phyloP scores from a whole-genome alignment of 2,329 filamentous ascomycete species.

The Aspergillus sp. region DNA sequence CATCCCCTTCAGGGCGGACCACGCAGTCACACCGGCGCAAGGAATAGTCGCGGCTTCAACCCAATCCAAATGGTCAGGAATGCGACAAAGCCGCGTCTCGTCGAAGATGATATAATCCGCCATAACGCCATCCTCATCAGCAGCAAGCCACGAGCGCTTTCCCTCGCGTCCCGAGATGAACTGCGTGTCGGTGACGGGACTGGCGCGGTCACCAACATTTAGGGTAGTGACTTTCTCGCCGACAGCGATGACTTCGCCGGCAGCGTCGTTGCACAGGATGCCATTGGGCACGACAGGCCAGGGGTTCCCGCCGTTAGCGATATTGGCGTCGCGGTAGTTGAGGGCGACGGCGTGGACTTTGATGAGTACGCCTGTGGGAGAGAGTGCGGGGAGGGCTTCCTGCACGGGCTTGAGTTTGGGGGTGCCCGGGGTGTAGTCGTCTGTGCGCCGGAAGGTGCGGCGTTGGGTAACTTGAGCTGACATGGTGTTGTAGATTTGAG shows the following conservation, averaged over 20 bases:
- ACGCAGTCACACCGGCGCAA: slow-evolving; percentile 49
- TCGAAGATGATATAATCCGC: slow-evolving; percentile 46
- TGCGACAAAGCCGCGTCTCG: slow-evolving; percentile 36
- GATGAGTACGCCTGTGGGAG: slow-evolving; percentile 27
- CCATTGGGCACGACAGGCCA: slow-evolving; percentile 37
- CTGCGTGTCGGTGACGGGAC: slow-evolving; percentile 41
- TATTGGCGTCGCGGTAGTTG: slow-evolving; percentile 29
- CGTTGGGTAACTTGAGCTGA: slow-evolving; percentile 9
- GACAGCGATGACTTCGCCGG: slow-evolving; percentile 41
- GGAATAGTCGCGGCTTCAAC: slow-evolving; percentile 39
- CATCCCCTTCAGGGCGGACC: slow-evolving; percentile 44
- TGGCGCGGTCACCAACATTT: slow-evolving; percentile 37
- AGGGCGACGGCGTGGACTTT: slow-evolving; percentile 24
- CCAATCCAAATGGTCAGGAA: slow-evolving; percentile 42
- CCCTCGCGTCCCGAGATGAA: slow-evolving; percentile 41
- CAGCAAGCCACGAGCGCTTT: slow-evolving; percentile 45
- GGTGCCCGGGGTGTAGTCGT: slow-evolving; percentile 31
- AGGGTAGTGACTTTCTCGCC: slow-evolving; percentile 37
- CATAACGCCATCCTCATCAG: slow-evolving; percentile 40
- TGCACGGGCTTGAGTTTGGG: slow-evolving; percentile 36
- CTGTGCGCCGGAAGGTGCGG: slow-evolving; percentile 34
- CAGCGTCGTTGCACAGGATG: slow-evolving; percentile 43
- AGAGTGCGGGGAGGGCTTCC: slow-evolving; percentile 34
- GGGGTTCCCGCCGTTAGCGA: slow-evolving; percentile 37
- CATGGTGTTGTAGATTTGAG: neutral